Conservation (phyloP, 345 rosid genomes). For the Lagerstroemia speciosa region DNA sequence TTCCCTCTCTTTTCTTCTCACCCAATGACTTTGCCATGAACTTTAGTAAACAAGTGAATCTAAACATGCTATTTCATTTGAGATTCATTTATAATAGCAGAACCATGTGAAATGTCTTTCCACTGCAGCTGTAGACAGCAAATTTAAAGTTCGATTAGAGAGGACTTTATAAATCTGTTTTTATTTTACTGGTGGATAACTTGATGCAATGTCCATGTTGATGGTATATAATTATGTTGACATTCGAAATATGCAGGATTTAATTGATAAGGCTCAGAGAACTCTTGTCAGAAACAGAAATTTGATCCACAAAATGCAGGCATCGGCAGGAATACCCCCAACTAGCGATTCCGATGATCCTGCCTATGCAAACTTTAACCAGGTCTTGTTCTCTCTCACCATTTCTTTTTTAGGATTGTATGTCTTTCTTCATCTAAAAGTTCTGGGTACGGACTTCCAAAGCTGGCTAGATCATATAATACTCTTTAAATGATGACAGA, state of each 20-base stretch:
- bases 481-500: neutral
- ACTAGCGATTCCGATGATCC: conserved; percentile 39
- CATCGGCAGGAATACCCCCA: conserved; percentile 34
- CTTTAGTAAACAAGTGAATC: neutral
- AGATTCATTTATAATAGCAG: neutral
- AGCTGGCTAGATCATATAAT: neutral
- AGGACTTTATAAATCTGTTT: neutral
- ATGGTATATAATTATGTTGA: neutral
- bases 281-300: conserved; percentile 66
- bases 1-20: conserved; percentile 12
- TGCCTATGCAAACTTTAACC: conserved; percentile 65
- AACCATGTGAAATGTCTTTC: neutral
- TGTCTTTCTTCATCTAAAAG: neutral
- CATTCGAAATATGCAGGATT: conserved; percentile 42
- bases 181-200: neutral
- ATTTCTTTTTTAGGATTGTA: neutral
- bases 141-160: neutral
- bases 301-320: conserved; percentile 56
- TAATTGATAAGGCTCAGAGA: conserved; percentile 74
- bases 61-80: neutral
- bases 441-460: neutral
- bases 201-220: neutral
- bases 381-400: conserved; percentile 25
- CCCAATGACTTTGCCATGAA: conserved; percentile 2
- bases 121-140: neutral